phyloP scores from a whole-genome alignment of 1,139 yeast species.

The Tardiomyces blankii region DNA sequence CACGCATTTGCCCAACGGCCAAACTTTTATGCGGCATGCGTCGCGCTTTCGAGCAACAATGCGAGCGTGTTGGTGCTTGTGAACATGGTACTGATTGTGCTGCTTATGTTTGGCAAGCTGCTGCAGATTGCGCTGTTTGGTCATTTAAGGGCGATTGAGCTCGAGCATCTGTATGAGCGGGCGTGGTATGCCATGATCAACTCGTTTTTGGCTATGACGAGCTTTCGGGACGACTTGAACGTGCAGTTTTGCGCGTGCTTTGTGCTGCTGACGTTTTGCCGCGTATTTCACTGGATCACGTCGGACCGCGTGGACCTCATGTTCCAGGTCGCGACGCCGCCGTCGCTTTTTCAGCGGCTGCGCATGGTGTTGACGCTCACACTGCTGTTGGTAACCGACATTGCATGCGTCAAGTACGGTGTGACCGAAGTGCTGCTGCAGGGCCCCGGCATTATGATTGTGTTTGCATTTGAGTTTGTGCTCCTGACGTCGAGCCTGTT shows the following conservation, averaged over 20 bases:
- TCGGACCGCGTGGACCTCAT: constrained; percentile 28
- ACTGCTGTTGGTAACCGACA: constrained; percentile 39
- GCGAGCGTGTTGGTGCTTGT: constrained; percentile 30
- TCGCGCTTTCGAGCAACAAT: constrained; percentile 34
- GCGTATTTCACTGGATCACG: constrained; percentile 67
- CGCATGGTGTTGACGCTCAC: constrained; percentile 32
- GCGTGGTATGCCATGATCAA: constrained; percentile 57
- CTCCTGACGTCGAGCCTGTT: constrained; percentile 36
- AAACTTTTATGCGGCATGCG: constrained; percentile 34
- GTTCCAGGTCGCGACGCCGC: constrained; percentile 21
- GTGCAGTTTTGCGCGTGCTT: constrained; percentile 33
- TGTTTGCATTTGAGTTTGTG: constrained; percentile 70
- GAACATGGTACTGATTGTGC: constrained; percentile 33
- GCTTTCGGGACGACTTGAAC: constrained; percentile 45
- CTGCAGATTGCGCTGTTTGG: constrained; percentile 56
- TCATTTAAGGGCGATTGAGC: constrained; percentile 59
- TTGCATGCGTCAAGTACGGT: constrained; percentile 41
- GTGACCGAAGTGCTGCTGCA: constrained; percentile 42
- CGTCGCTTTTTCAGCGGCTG: constrained; percentile 17
- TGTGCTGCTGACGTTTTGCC: constrained; percentile 37
- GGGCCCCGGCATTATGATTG: constrained; percentile 39
- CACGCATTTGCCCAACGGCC: constrained; percentile 30
- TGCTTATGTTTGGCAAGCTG: constrained; percentile 32
- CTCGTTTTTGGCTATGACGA: constrained; percentile 53
- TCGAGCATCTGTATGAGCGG: constrained; percentile 64